Evolutionary conservation across 768 basidiomycete genomes (phyloP), one percentile per base, ranked within the genome.

Genomic region (Termitomyces sp.): DNA sequence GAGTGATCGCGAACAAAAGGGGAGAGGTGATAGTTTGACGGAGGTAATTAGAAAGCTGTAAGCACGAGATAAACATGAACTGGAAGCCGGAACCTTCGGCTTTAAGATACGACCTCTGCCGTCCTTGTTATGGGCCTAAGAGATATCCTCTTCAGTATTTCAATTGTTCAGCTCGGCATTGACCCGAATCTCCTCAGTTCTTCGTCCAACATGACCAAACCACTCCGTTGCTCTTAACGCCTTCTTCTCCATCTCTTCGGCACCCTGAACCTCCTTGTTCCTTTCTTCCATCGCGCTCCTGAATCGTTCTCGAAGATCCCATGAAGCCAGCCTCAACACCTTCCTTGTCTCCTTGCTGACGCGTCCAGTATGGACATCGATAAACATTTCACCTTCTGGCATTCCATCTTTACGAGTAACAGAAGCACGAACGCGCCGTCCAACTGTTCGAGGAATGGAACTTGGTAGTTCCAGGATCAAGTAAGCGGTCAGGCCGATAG

Each of bases 271-370:
- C 66, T 95, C 92, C 65, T 80, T 81, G 37, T 77, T 80, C 43
- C 84, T 75, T 67, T 89, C 86, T 63, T 98, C 94, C 77, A 94
- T 81, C 17, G 91, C 88, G 3, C 73, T 75, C 55, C 83, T 79
- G 77, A 94, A 96, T 42, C 88, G 80, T 71, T 91, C 89, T 63
- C 81, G 81, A 58, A 95, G 67, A 69, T 98, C 95, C 92, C 92
- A 98, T 21, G 89, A 85, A 19, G 91, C 95, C 30, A 94, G 70
- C 47, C 95, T 79, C 57, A 99, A 74, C 45, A 99, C 96, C 75
- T 98, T 98, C 64, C 96, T 81, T 23, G 93, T 91, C 79, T 98
- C 96, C 37, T 84, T 77, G 52, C 84, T 75, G 40, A 98, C 79
- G 21, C 96, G 78, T 42, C 75, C 78, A 2, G 82, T 79, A 66